Evolutionary conservation across 2,329 filamentous ascomycete species (phyloP).

Genomic region (Colletotrichum echinochloae): DNA sequence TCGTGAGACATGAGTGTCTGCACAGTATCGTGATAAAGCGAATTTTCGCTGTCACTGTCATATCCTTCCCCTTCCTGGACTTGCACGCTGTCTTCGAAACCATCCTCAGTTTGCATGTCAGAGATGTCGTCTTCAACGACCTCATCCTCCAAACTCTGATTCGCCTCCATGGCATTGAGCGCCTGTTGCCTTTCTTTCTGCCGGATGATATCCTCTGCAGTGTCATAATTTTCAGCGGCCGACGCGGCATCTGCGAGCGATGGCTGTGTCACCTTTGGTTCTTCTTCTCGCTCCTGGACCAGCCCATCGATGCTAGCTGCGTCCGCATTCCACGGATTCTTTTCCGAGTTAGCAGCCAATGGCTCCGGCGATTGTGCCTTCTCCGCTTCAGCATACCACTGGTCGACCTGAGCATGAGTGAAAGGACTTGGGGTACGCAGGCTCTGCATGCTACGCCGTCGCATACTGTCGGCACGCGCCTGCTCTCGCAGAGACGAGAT

Average conservation of each 20-base stretch:
- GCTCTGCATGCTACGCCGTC: constrained; percentile 81
- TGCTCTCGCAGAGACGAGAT: constrained; percentile 84
- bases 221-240: constrained; percentile 45
- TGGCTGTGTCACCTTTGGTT: constrained; percentile 21
- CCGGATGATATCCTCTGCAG: constrained; percentile 44
- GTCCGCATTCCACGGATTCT: constrained; percentile 49
- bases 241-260: constrained; percentile 45
- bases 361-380: constrained; percentile 44
- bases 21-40: constrained; percentile 71
- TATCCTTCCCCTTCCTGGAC: constrained; percentile 54
- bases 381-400: constrained; percentile 58
- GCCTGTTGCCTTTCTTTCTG: constrained; percentile 44
- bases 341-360: constrained; percentile 34
- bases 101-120: constrained; percentile 55
- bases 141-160: constrained; percentile 9
- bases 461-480: constrained; percentile 81
- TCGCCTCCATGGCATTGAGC: constrained; percentile 32
- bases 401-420: constrained; percentile 73
- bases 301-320: constrained; percentile 46
- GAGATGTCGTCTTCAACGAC: constrained; percentile 49
- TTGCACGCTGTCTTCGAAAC: constrained; percentile 51
- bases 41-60: constrained; percentile 73
- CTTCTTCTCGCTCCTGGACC: constrained; percentile 36
- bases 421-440: constrained; percentile 83
- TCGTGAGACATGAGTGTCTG: constrained; percentile 81